These are phyloP conservation scores for Aspergillus vadensis DNA, from an alignment of 2,329 filamentous ascomycete genomes.

Conservation along the genomic window DNA sequence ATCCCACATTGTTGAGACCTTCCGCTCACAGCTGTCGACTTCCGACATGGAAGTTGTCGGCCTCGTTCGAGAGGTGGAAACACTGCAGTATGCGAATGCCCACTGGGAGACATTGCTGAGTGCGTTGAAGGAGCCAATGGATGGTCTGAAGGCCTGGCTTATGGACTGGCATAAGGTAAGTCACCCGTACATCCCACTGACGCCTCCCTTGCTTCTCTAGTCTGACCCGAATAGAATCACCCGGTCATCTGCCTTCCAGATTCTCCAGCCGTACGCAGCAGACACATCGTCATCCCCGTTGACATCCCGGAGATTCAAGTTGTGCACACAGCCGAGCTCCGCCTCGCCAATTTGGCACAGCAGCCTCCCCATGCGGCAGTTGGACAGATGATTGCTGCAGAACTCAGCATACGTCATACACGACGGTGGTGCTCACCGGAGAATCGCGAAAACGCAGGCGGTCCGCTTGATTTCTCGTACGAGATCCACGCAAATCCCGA, in stretches of 20 bases:
- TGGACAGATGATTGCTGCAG: slow-evolving; percentile 51
- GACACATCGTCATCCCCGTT: slow-evolving; percentile 81
- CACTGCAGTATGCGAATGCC: slow-evolving; percentile 54
- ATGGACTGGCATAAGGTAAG: slow-evolving; percentile 59
- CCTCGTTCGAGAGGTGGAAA: slow-evolving; percentile 55
- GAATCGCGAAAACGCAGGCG: slow-evolving; percentile 36
- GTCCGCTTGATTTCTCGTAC: slow-evolving; percentile 74
- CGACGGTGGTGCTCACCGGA: slow-evolving; percentile 52
- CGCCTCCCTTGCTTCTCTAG: background rate
- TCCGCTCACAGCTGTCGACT: slow-evolving; percentile 50
- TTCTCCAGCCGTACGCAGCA: slow-evolving; percentile 45
- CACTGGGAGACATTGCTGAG: slow-evolving; percentile 57
- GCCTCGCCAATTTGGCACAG: slow-evolving; percentile 32
- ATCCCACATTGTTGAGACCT: slow-evolving; percentile 51
- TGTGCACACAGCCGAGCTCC: slow-evolving; percentile 68
- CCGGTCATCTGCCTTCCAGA: slow-evolving; percentile 34
- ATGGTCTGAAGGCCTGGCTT: slow-evolving; percentile 55
- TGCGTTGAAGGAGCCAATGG: slow-evolving; percentile 49
- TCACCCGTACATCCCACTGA: background rate
- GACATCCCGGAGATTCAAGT: slow-evolving; percentile 82
- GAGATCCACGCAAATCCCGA: slow-evolving; percentile 75
- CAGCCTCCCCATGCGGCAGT: slow-evolving; percentile 44
- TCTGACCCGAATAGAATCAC: slow-evolving; percentile 32
- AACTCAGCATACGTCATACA: slow-evolving; percentile 56
- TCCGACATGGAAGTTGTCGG: slow-evolving; percentile 57